Conservation (phyloP, 495 filamentous ascomycete species). For the Xylaria castorea region DNA sequence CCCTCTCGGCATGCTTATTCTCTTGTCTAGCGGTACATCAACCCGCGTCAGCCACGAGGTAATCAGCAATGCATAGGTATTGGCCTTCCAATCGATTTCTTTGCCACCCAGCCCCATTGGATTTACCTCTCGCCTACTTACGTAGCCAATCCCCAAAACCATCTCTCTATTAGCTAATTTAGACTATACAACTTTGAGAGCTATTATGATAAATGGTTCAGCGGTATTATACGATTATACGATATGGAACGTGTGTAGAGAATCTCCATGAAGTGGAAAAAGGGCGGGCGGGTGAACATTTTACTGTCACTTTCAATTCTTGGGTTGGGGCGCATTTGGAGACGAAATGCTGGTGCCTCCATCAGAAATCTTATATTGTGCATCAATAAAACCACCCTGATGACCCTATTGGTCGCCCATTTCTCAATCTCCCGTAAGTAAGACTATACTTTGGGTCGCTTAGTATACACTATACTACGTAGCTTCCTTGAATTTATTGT, state of each 20-base stretch:
- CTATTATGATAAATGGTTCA: neutral
- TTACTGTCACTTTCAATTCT: neutral
- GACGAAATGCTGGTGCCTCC: conserved; percentile 4
- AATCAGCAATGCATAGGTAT: conserved; percentile 16
- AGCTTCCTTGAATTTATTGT: neutral
- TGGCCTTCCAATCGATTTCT: neutral
- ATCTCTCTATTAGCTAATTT: neutral
- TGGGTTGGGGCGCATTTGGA: conserved; percentile 4
- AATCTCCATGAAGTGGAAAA: neutral
- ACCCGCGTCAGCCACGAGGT: conserved; percentile 26
- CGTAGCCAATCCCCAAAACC: neutral
- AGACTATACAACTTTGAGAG: neutral
- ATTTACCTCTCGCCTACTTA: neutral
- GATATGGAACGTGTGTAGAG: neutral
- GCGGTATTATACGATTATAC: neutral
- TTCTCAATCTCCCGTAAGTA: conserved; percentile 9
- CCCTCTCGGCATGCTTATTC: conserved; percentile 22
- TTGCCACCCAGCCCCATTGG: conserved; percentile 4
- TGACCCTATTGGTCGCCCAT: conserved; percentile 13
- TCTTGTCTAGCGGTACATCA: conserved; percentile 15
- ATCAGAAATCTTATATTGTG: neutral
- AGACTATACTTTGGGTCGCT: conserved; percentile 1
- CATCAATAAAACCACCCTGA: neutral
- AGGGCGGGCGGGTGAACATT: neutral
- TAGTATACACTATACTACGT: neutral